phyloP scores from a whole-genome alignment of 2,329 filamentous ascomycete species.

The Aspergillus quadrilineatus region DNA sequence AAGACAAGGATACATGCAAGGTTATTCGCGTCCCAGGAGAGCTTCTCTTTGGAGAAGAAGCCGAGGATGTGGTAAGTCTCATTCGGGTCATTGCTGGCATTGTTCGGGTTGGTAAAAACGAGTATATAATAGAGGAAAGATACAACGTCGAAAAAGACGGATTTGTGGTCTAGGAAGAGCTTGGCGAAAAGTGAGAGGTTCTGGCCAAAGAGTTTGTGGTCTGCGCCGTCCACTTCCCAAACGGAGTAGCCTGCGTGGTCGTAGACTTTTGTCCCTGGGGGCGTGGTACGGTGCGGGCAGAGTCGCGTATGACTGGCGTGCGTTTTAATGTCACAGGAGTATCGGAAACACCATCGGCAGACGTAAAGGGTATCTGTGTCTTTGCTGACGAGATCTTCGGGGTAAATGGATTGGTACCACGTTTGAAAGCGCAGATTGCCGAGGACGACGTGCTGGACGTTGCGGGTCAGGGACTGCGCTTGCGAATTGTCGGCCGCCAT shows the following conservation, averaged over 20 bases:
- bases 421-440: conserved; percentile 81
- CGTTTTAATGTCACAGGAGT: conserved; percentile 55
- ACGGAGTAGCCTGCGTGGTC: conserved; percentile 77
- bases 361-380: conserved; percentile 69
- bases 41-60: conserved; percentile 99
- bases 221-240: conserved; percentile 89
- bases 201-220: conserved; percentile 86
- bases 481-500: conserved; percentile 32
- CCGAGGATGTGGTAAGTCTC: conserved; percentile 66
- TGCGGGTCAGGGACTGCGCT: conserved; percentile 58
- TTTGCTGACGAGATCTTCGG: conserved; percentile 62
- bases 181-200: conserved; percentile 96
- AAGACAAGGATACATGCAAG: conserved; percentile 95
- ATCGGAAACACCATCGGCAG: conserved; percentile 92
- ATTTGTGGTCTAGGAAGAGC: conserved; percentile 96
- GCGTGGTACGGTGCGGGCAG: conserved; percentile 56
- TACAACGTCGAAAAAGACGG: conserved; percentile 93
- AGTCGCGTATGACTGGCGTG: conserved; percentile 43
- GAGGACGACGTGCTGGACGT: conserved; percentile 82
- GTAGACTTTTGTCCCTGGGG: conserved; percentile 75
- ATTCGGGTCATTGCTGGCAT: conserved; percentile 26
- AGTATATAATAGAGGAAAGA: conserved; percentile 95
- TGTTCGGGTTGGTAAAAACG: conserved; percentile 63
- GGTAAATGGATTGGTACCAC: conserved; percentile 91
- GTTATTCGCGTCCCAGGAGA: conserved; percentile 98